Percentiles rank a stretch among this genome's conserved stretches.
Evolutionary conservation across 495 filamentous ascomycete genomes (phyloP).

Genomic region (Penicillium daleae): DNA sequence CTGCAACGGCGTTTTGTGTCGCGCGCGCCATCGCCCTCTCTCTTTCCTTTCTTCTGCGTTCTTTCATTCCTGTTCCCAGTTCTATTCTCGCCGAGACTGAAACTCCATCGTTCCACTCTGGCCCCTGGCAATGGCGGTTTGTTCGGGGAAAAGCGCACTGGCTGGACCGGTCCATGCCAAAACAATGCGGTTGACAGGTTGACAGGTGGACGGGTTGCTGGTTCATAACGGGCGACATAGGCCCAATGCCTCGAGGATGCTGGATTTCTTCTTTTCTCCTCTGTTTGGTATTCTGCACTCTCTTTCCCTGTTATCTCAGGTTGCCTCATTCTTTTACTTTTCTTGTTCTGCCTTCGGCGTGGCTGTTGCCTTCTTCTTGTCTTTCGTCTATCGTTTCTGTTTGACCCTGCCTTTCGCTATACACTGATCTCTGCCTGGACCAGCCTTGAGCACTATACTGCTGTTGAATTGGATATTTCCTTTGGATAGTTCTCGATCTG

Average conservation of each 20-base stretch:
- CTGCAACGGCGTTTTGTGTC: constrained; percentile 25
- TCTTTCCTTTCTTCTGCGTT: background rate
- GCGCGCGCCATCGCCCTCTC: constrained; percentile 5
- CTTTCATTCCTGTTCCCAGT: constrained; percentile 8
- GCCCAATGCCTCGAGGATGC: background rate
- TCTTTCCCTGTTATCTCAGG: constrained; percentile 8
- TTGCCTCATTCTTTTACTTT: constrained; percentile 23
- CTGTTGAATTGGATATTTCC: background rate
- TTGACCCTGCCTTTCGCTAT: constrained; percentile 3
- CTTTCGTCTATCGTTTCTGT: constrained; percentile 12
- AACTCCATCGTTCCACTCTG: constrained; percentile 20
- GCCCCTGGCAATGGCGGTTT: constrained; percentile 21
- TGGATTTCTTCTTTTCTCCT: constrained; percentile 8
- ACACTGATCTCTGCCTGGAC: background rate
- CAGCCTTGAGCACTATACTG: constrained; percentile 11
- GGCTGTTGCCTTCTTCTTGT: constrained; percentile 6
- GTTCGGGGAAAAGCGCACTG: background rate
- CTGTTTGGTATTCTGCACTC: background rate
- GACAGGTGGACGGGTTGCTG: background rate
- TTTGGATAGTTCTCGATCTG: background rate
- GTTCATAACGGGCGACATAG: constrained; percentile 9
- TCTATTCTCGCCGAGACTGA: constrained; percentile 16
- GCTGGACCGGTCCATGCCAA: constrained; percentile 2
- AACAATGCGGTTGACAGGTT: background rate
- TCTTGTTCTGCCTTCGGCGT: constrained; percentile 1